Percentiles rank a stretch among this genome's conserved stretches.
These are phyloP conservation scores for Linnemannia zychae DNA, from an alignment of 192 early-diverging fungal species.

Conservation along the genomic window DNA sequence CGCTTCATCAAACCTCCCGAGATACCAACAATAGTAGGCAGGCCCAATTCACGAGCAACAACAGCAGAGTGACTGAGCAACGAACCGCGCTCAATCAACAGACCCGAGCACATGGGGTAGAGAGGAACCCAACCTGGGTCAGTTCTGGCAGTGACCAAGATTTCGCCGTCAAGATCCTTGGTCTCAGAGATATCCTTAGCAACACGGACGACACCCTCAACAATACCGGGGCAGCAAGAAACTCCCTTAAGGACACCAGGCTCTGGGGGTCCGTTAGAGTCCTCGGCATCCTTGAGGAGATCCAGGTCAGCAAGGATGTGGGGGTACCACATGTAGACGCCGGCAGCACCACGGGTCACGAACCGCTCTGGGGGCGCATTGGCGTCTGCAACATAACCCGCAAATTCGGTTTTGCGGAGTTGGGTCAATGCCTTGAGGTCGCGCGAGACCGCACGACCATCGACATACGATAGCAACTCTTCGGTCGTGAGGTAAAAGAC, in stretches of 20 bases:
- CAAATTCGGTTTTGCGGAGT: slow-evolving; percentile 44
- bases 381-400: slow-evolving; percentile 37
- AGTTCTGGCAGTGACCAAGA: slow-evolving; percentile 55
- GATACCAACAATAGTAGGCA: slow-evolving; percentile 62
- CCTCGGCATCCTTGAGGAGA: slow-evolving; percentile 50
- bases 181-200: slow-evolving; percentile 52
- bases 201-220: slow-evolving; percentile 52
- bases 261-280: slow-evolving; percentile 50
- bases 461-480: slow-evolving; percentile 48
- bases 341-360: slow-evolving; percentile 47
- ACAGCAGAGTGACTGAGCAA: slow-evolving; percentile 59
- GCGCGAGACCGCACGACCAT: slow-evolving; percentile 47
- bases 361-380: slow-evolving; percentile 53
- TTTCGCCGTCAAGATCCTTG: slow-evolving; percentile 46
- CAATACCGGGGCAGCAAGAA: slow-evolving; percentile 54
- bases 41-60: slow-evolving; percentile 58
- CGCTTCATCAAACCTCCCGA: slow-evolving; percentile 55
- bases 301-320: slow-evolving; percentile 54
- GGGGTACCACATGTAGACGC: slow-evolving; percentile 56
- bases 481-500: slow-evolving; percentile 50
- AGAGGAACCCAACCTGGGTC: slow-evolving; percentile 61
- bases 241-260: slow-evolving; percentile 54
- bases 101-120: slow-evolving; percentile 56
- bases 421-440: slow-evolving; percentile 52
- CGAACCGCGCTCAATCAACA: slow-evolving; percentile 58